phyloP scores from a whole-genome alignment of 2,329 filamentous ascomycete species.

The Scedosporium boydii region DNA sequence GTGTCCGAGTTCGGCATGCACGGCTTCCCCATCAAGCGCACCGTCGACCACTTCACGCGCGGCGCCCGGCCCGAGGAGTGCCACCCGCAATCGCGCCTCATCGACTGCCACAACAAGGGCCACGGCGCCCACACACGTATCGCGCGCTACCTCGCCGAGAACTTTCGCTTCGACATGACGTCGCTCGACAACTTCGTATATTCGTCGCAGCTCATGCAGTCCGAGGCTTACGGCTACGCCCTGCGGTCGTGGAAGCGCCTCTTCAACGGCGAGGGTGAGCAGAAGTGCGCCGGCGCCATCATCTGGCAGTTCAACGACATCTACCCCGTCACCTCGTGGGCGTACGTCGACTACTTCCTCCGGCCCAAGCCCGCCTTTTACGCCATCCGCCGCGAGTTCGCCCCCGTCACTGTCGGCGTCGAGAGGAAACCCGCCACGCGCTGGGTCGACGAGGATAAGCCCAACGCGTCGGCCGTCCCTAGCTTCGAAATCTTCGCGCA shows the following conservation, averaged over 20 bases:
- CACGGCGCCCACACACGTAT: conserved; percentile 67
- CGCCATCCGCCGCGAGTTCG: conserved; percentile 14
- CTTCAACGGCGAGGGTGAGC: conserved; percentile 47
- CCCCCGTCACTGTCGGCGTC: background rate
- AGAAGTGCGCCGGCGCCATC: conserved; percentile 49
- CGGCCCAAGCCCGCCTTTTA: conserved; percentile 53
- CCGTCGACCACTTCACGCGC: conserved; percentile 66
- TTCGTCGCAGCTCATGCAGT: conserved; percentile 34
- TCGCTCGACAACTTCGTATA: conserved; percentile 1
- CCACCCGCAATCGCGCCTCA: conserved; percentile 58
- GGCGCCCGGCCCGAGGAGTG: conserved; percentile 44
- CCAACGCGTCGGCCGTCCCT: background rate
- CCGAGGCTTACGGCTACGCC: conserved; percentile 34
- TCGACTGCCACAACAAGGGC: conserved; percentile 80
- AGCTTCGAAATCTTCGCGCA: conserved; percentile 1
- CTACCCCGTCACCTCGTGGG: conserved; percentile 54
- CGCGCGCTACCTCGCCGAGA: conserved; percentile 67
- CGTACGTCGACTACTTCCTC: conserved; percentile 43
- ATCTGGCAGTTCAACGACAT: conserved; percentile 60
- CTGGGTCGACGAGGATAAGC: conserved; percentile 5
- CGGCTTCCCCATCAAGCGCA: conserved; percentile 58
- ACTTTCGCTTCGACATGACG: conserved; percentile 45
- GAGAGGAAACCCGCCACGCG: background rate
- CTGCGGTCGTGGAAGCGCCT: conserved; percentile 46
- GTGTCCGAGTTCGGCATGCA: conserved; percentile 74